A percentile compares a stretch with the other conserved stretches of the same genome.
Evolutionary conservation across 2,329 filamentous ascomycete species (phyloP).

Genomic region (Hymenoscyphus occultus): DNA sequence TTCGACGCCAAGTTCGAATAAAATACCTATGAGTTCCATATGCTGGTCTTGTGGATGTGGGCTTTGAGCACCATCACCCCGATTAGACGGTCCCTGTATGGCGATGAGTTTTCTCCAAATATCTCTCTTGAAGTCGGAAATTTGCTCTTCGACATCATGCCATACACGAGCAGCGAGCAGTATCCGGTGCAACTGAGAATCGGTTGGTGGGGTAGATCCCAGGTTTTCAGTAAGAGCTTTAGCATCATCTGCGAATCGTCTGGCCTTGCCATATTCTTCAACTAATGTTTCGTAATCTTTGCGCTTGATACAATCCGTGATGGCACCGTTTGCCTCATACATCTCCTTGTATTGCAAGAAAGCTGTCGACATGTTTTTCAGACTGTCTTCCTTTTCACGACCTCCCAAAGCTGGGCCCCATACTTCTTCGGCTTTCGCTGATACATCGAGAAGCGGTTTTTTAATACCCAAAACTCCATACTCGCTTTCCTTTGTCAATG

Average conservation of each 20-base stretch:
- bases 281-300: constrained; percentile 87
- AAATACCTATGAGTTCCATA: constrained; percentile 83
- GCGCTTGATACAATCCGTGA: constrained; percentile 83
- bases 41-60: constrained; percentile 69
- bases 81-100: constrained; percentile 53
- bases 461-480: constrained; percentile 89
- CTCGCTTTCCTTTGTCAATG: constrained; percentile 86
- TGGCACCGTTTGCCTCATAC: constrained; percentile 73
- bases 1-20: constrained; percentile 91
- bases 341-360: constrained; percentile 78
- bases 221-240: constrained; percentile 61
- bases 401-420: constrained; percentile 94
- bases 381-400: constrained; percentile 81
- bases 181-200: constrained; percentile 80
- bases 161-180: constrained; percentile 91
- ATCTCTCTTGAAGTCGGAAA: constrained; percentile 83
- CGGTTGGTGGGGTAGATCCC: constrained; percentile 59
- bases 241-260: constrained; percentile 76
- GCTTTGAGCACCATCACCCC: constrained; percentile 20
- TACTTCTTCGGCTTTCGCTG: constrained; percentile 91
- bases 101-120: constrained; percentile 79
- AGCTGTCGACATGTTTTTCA: constrained; percentile 73
- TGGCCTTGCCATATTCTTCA: constrained; percentile 82
- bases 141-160: constrained; percentile 86
- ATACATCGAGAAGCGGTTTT: constrained; percentile 80